These are phyloP conservation scores for Tuber calosporum DNA, from an alignment of 495 filamentous ascomycete genomes.

Conservation along the genomic window DNA sequence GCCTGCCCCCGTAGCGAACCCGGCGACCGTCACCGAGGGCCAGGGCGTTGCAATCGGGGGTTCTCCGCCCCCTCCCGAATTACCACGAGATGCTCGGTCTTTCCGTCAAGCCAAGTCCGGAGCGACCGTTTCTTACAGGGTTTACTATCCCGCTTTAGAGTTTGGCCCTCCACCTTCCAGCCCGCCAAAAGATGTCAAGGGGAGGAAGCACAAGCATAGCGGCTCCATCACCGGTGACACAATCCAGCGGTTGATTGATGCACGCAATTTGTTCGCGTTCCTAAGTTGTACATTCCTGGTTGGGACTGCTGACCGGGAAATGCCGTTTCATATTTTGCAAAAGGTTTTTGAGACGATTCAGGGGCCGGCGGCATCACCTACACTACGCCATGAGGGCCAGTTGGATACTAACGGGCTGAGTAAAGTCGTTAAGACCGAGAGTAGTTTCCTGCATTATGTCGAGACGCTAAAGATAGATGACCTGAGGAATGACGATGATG, in stretches of 20 bases:
- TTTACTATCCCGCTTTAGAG: conserved; percentile 48
- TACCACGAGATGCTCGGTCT: conserved; percentile 35
- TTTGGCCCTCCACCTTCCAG: conserved; percentile 44
- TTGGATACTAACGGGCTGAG: conserved; percentile 18
- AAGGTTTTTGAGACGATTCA: conserved; percentile 29
- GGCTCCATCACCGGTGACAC: conserved; percentile 52
- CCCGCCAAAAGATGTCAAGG: conserved; percentile 15
- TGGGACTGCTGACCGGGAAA: conserved; percentile 59
- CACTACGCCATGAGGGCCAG: conserved; percentile 21
- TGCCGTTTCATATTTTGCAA: conserved; percentile 59
- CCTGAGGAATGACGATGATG: conserved; percentile 73
- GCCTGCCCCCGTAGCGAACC: background rate
- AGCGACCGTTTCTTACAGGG: conserved; percentile 38
- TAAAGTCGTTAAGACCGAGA: conserved; percentile 48
- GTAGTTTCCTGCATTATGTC: conserved; percentile 67
- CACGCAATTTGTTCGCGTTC: conserved; percentile 88
- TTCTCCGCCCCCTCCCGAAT: conserved; percentile 28
- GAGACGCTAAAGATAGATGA: conserved; percentile 71
- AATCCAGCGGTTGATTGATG: conserved; percentile 60
- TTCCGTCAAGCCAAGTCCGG: conserved; percentile 57
- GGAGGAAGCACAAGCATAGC: conserved; percentile 37
- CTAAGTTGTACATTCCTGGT: conserved; percentile 73
- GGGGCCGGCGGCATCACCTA: conserved; percentile 17
- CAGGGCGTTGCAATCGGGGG: conserved; percentile 19
- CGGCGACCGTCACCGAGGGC: background rate